Evolutionary conservation across 305 asterid genomes (phyloP).

Genomic region (Fraxinus velutina): DNA sequence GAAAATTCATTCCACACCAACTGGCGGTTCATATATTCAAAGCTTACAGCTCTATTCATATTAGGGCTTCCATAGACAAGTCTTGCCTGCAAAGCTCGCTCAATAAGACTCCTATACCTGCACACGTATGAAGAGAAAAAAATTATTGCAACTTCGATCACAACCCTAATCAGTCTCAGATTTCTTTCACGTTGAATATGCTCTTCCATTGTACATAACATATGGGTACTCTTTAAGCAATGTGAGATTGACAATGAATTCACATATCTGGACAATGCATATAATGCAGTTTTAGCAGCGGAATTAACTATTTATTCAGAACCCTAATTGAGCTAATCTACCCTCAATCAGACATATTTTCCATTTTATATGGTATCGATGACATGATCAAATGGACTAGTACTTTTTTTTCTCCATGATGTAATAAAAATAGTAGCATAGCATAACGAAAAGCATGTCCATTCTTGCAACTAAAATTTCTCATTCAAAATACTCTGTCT

Average conservation of each 20-base stretch:
- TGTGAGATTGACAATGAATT: not conserved
- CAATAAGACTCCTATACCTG: constrained; percentile 89
- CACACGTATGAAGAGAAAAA: constrained; percentile 12
- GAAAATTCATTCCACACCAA: constrained; percentile 96
- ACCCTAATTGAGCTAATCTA: not conserved
- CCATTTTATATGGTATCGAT: not conserved
- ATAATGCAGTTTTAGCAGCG: not conserved
- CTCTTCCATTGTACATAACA: not conserved
- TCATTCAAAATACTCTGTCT: not conserved
- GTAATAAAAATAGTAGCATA: not conserved
- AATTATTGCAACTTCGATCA: not conserved
- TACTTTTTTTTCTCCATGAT: not conserved
- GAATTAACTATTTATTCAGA: not conserved
- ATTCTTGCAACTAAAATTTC: not conserved
- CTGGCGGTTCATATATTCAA: constrained; percentile 95
- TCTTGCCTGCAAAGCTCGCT: constrained; percentile 75
- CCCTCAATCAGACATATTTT: not conserved
- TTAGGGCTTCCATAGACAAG: constrained; percentile 89
- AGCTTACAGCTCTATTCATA: constrained; percentile 95
- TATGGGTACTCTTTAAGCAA: not conserved
- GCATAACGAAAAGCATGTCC: not conserved
- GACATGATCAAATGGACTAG: not conserved
- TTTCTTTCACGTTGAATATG: no score
- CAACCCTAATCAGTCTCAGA: not conserved
- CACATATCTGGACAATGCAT: not conserved